phyloP scores from a whole-genome alignment of 768 basidiomycete genomes.

The Russula virescens region DNA sequence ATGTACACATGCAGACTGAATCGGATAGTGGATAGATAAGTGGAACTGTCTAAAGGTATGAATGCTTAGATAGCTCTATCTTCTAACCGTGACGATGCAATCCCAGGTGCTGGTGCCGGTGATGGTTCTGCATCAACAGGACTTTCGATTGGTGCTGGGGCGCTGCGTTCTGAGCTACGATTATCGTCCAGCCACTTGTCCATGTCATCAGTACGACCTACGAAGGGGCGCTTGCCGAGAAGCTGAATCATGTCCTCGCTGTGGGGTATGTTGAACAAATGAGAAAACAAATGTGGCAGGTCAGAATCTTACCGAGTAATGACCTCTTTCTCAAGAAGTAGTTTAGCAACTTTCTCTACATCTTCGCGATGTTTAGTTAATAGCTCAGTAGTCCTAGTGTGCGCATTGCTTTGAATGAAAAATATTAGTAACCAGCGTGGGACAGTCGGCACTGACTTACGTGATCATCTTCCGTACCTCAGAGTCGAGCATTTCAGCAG shows the following conservation, averaged over 20 bases:
- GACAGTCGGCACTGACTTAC: constrained; percentile 33
- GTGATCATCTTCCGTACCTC: constrained; percentile 97
- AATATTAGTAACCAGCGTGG: constrained; percentile 5
- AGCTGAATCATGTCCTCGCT: constrained; percentile 86
- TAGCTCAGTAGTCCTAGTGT: constrained; percentile 75
- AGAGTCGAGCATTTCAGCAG: constrained; percentile 85
- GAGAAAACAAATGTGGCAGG: not conserved
- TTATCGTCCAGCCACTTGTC: constrained; percentile 94
- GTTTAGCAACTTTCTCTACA: constrained; percentile 89
- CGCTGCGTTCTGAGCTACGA: constrained; percentile 49
- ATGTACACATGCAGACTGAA: constrained; percentile 3
- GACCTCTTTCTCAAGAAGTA: constrained; percentile 92
- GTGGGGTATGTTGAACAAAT: constrained; percentile 7
- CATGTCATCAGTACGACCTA: constrained; percentile 83
- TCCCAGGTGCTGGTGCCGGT: constrained; percentile 40
- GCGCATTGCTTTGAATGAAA: constrained; percentile 49
- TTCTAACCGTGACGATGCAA: constrained; percentile 41
- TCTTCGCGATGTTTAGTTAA: constrained; percentile 76
- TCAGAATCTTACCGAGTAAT: constrained; percentile 67
- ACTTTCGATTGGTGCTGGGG: constrained; percentile 57
- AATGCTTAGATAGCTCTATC: constrained; percentile 25
- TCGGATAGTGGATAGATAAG: not conserved
- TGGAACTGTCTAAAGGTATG: constrained; percentile 3
- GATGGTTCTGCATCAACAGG: constrained; percentile 32
- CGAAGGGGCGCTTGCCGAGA: constrained; percentile 78